Conservation (phyloP, 345 rosid genomes). For the Erodium maritimum region DNA sequence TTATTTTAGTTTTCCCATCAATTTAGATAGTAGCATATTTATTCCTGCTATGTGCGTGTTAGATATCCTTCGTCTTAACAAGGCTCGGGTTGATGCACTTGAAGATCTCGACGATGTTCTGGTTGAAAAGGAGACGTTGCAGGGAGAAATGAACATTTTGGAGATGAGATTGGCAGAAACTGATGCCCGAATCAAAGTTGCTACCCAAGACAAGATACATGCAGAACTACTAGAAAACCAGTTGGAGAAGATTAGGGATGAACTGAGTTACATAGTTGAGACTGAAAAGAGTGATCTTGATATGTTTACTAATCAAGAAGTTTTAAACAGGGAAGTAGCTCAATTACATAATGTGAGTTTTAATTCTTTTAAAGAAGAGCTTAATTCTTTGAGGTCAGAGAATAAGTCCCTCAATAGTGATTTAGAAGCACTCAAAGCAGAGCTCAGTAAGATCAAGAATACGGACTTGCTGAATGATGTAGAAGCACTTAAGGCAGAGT, state of each 20-base stretch:
- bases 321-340: conserved; percentile 15
- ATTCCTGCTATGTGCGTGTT: conserved; percentile 13
- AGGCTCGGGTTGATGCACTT: conserved; percentile 67
- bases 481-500: conserved; percentile 45
- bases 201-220: conserved; percentile 66
- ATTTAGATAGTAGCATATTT: background rate
- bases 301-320: conserved; percentile 10
- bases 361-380: conserved; percentile 47
- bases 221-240: conserved; percentile 63
- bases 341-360: conserved; percentile 22
- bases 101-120: conserved; percentile 58
- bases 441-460: conserved; percentile 38
- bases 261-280: conserved; percentile 30
- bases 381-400: conserved; percentile 51
- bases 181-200: conserved; percentile 68
- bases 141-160: conserved; percentile 54
- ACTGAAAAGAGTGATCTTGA: conserved; percentile 15
- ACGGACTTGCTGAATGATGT: conserved; percentile 47
- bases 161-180: conserved; percentile 75
- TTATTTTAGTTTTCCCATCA: background rate
- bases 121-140: conserved; percentile 62
- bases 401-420: conserved; percentile 55
- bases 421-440: conserved; percentile 45
- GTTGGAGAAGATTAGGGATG: conserved; percentile 50
- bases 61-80: conserved; percentile 80